Conservation (phyloP, 75 land plant species). For the Pinus tabuliformis region DNA sequence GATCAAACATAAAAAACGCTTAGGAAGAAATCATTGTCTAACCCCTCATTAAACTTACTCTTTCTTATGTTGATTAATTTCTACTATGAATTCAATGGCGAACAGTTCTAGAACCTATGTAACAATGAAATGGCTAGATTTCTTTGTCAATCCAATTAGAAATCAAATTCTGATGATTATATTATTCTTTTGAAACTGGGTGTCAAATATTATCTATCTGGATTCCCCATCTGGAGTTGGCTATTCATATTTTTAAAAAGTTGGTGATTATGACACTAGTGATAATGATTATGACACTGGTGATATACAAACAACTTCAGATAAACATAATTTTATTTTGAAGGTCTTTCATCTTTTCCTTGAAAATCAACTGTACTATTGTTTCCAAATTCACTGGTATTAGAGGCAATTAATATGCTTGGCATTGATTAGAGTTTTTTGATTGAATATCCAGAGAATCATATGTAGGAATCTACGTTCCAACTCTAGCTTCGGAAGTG, state of each 20-base stretch:
- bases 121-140: neutral
- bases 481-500: too few species aligned
- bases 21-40: neutral
- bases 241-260: slow-evolving; percentile 63
- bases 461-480: too few species aligned
- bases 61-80: neutral
- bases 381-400: neutral
- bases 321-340: slow-evolving; percentile 72
- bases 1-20: too few species aligned
- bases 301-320: slow-evolving; percentile 70
- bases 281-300: slow-evolving; percentile 62
- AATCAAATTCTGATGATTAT: neutral
- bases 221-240: slow-evolving; percentile 96
- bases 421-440: neutral
- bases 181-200: slow-evolving; percentile 25
- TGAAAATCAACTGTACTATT: neutral
- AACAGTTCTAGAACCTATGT: too few species aligned
- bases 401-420: neutral
- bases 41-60: too few species aligned
- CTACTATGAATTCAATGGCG: neutral
- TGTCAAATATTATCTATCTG: slow-evolving; percentile 80
- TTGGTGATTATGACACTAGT: slow-evolving; percentile 36
- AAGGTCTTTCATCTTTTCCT: slow-evolving; percentile 29
- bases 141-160: neutral
- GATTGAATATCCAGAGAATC: slow-evolving; percentile 49